Evolutionary conservation across 139 green algal species (phyloP), one percentile per base, ranked within the genome.

Genomic region (Edaphochlamys debaryana): DNA sequence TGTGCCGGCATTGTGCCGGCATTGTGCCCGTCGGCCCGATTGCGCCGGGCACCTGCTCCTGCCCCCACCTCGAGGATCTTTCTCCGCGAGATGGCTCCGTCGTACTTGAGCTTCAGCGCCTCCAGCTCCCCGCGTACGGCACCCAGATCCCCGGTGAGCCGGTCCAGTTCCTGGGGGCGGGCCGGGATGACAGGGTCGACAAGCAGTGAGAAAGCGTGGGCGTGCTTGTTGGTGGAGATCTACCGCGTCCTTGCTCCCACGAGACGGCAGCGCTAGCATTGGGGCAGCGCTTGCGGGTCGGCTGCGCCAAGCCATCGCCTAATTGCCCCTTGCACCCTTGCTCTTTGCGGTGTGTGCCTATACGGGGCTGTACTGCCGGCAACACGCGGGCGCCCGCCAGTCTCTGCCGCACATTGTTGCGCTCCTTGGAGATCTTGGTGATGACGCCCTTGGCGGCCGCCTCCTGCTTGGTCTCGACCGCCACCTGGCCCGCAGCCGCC

Each of bases 31-130:
- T n/a, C n/a, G n/a, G n/a, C n/a, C n/a, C n/a, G n/a, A n/a, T n/a
- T n/a, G n/a, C n/a, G n/a, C n/a, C n/a, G n/a, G n/a, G n/a, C n/a
- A n/a, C n/a, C n/a, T n/a, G n/a, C n/a, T n/a, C n/a, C n/a, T n/a
- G n/a, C n/a, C n/a, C n/a, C n/a, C 27, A 69, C 79, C 76, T 91
- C 84, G 20, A 89, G 64, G 34, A 85, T 89, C 38, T 88, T 93
- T 34, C 79, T 42, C 42, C 85, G 79, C 66, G 68, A 89, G 32
- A 79, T 37, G 11, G 86, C 87, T 0, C 84, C 89, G 20, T 91
- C 84, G n/a, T 80, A 86, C 76, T 92, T 90, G 34, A 80, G 62
- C 42, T 62, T 50, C 9, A 87, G 63, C 36, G 73, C 58, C 73
- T 92, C 86, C 40, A 80, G 64, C 81, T 91, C 89, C 23, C 54